Evolutionary conservation across 306 rosid genomes (phyloP).

Genomic region (Pyrus betulifolia): DNA sequence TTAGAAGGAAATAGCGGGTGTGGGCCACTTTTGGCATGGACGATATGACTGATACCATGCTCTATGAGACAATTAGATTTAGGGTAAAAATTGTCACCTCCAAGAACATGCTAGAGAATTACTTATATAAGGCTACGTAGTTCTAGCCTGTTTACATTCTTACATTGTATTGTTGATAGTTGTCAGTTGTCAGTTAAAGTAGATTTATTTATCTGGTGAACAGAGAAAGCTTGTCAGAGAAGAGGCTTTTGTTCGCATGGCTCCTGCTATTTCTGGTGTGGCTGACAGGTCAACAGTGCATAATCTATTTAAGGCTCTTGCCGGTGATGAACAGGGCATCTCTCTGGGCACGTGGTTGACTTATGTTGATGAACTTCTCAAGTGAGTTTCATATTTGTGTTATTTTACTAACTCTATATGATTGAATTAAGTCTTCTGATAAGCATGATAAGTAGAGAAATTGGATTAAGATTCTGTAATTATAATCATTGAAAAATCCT

Average conservation of each 20-base stretch:
- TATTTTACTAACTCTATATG: background rate
- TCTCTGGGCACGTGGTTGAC: conserved; percentile 73
- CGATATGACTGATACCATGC: background rate
- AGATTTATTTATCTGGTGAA: conserved; percentile 17
- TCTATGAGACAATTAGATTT: background rate
- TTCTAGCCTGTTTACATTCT: background rate
- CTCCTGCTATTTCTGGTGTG: conserved; percentile 80
- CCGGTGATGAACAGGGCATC: conserved; percentile 67
- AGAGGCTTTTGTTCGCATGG: conserved; percentile 81
- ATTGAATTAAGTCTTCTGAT: background rate
- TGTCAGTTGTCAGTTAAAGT: conserved; percentile 4
- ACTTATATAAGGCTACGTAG: background rate
- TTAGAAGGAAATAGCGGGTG: background rate
- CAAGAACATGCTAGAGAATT: background rate
- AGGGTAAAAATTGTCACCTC: background rate
- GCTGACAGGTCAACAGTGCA: conserved; percentile 74
- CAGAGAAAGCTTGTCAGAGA: conserved; percentile 70
- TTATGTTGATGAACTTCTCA: conserved; percentile 71
- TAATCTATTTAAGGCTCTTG: conserved; percentile 78
- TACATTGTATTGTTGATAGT: conserved; percentile 5
- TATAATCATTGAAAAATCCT: background rate
- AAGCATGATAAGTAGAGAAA: background rate
- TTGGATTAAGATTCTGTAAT: background rate
- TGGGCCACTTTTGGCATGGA: background rate
- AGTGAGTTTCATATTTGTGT: conserved; percentile 39